Evolutionary conservation across 768 basidiomycete genomes (phyloP).

Genomic region (Tephrocybe sp.): DNA sequence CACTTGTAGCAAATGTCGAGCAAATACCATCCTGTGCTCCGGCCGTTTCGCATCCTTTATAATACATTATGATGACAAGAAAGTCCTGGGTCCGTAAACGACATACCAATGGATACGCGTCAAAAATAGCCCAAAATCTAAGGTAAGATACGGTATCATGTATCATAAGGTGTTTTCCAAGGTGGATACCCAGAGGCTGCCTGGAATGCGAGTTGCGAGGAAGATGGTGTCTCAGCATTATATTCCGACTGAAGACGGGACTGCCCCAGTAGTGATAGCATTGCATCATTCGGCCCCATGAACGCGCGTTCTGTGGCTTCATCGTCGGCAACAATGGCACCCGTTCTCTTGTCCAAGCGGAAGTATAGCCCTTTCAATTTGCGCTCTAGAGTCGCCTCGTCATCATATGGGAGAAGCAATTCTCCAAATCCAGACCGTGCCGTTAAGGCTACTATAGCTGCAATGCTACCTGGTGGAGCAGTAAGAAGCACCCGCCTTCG

Average conservation of each 20-base stretch:
- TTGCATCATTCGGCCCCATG: slow-evolving; percentile 37
- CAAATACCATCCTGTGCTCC: too few species aligned
- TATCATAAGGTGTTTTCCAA: slow-evolving; percentile 23
- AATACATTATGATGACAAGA: too few species aligned
- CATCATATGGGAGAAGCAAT: slow-evolving; percentile 60
- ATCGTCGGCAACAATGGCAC: slow-evolving; percentile 62
- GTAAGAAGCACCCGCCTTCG: slow-evolving; percentile 52
- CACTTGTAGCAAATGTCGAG: too few species aligned
- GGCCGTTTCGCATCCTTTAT: too few species aligned
- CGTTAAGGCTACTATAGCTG: slow-evolving; percentile 53
- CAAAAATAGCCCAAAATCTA: not conserved
- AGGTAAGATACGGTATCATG: not conserved
- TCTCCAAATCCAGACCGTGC: slow-evolving; percentile 63
- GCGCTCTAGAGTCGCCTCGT: slow-evolving; percentile 39
- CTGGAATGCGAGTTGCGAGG: slow-evolving; percentile 19
- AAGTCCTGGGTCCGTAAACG: too few species aligned
- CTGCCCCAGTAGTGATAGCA: slow-evolving; percentile 34
- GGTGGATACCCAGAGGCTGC: slow-evolving; percentile 26
- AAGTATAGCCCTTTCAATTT: slow-evolving; percentile 55
- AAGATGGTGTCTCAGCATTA: slow-evolving; percentile 16
- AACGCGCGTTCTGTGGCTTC: slow-evolving; percentile 26
- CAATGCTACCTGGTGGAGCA: slow-evolving; percentile 61
- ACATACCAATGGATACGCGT: too few species aligned
- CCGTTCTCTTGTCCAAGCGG: slow-evolving; percentile 55
- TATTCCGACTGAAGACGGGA: slow-evolving; percentile 13